Conservation (phyloP, 73 alveolate species). For the Paramecium bursaria region DNA sequence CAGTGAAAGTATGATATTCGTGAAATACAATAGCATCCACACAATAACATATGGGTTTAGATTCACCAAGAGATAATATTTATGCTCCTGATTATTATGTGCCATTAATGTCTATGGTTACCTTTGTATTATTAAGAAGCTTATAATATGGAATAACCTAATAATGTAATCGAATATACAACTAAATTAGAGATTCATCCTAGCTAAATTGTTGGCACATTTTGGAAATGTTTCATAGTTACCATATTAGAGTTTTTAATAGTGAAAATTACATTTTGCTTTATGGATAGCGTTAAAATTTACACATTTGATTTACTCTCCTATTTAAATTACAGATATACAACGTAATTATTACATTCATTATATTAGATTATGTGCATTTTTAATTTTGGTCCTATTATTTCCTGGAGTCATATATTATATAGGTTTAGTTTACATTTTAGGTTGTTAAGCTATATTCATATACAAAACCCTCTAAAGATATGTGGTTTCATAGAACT, state of each 20-base stretch:
- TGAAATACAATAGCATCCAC: no score
- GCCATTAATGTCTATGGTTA: constrained; percentile 59
- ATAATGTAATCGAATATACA: not conserved
- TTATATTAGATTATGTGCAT: constrained; percentile 9
- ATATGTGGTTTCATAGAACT: not conserved
- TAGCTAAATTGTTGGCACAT: not conserved
- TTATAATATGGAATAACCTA: constrained; percentile 22
- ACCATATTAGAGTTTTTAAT: not conserved
- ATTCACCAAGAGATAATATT: constrained; percentile 59
- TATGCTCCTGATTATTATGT: constrained; percentile 65
- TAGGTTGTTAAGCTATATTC: not conserved
- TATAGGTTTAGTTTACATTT: not conserved
- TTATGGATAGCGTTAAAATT: constrained; percentile 12
- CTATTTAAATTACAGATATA: constrained; percentile 55
- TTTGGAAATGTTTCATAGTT: constrained; percentile 19
- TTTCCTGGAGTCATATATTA: not conserved
- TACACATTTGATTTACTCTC: not conserved
- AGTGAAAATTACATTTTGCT: constrained; percentile 4
- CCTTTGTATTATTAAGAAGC: constrained; percentile 49
- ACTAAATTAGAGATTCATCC: not conserved
- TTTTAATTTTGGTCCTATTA: not conserved
- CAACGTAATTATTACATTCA: not conserved
- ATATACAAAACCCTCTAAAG: constrained; percentile 2
- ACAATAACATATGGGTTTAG: no score
- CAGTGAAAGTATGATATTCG: no score